Evolutionary conservation across 2,329 filamentous ascomycete genomes (phyloP), one percentile per base, ranked within the genome.

Genomic region (Calycina herbarum): DNA sequence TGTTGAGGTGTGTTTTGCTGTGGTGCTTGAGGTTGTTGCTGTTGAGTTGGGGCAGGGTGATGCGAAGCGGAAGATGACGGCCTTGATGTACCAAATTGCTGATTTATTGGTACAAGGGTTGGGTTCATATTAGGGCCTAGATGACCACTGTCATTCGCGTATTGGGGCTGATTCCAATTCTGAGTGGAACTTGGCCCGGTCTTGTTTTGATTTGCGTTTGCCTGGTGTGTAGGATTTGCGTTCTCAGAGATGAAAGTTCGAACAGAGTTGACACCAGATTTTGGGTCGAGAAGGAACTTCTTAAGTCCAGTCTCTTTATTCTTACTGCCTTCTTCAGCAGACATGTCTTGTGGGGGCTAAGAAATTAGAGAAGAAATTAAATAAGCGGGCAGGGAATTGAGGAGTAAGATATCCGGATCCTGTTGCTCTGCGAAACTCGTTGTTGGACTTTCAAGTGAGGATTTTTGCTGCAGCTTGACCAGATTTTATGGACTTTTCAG

Each of bases 201-300:
- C 15, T 42, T 57, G 15, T 20, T 57, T 35, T 62, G 35, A 11
- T 62, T 51, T 24, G 38, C 33, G 57, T 59, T 51, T 33, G 17
- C 10, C 3, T 51, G 27, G 6, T 59, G 17, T 10, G 42, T 24
- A 29, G 29, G 17, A n/a, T 38, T 27, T n/a, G 20, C 17, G 24
- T 38, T 64, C 13, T 64, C 62, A n/a, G n/a, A 31, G 5, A 64
- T 20, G 27, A 59, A 64, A 24, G 54, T 64, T 58, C 57, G 56
- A n/a, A 64, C 62, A 27, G 27, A 58, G 42, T 61, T 61, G 27
- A 61, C 59, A 8, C 59, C 59, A 7, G 56, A 59, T 54, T 64
- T 64, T 58, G 62, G 62, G 59, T 64, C 62, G 29, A 64, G 57
- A 35, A 59, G 56, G 40, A 64, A 64, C 40, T 64, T 64, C 29